These are phyloP conservation scores for Aureobasidium sp. DNA, from an alignment of 2,329 filamentous ascomycete species.

Conservation along the genomic window DNA sequence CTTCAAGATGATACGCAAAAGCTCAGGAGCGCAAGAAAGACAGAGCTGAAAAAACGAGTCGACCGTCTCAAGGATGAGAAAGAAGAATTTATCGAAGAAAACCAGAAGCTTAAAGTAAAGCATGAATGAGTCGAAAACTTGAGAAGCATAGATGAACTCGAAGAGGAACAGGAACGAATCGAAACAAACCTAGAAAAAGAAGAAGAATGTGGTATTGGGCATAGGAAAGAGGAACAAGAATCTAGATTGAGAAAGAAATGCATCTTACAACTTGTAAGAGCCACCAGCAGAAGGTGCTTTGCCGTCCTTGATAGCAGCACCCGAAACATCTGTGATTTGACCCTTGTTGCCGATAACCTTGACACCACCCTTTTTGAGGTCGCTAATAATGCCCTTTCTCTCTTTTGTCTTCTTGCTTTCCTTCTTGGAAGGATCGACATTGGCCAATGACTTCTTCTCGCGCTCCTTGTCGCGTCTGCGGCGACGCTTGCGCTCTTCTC, in stretches of 20 bases:
- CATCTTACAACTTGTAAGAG: constrained; percentile 18
- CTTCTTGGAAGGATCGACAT: constrained; percentile 38
- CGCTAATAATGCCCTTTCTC: constrained; percentile 53
- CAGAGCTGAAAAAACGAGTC: background rate
- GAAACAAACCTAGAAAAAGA: background rate
- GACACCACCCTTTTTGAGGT: constrained; percentile 77
- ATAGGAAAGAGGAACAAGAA: background rate
- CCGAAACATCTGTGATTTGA: constrained; percentile 74
- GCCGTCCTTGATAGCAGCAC: constrained; percentile 55
- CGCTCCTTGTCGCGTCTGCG: constrained; percentile 64
- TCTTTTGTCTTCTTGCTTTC: constrained; percentile 53
- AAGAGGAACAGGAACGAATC: background rate
- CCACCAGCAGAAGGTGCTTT: constrained; percentile 14
- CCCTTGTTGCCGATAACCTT: constrained; percentile 89
- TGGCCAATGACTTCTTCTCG: constrained; percentile 65
- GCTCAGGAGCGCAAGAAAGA: background rate
- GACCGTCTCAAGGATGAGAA: background rate
- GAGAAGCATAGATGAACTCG: background rate
- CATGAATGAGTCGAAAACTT: background rate
- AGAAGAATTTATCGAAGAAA: background rate
- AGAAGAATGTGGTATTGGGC: background rate
- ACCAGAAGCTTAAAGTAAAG: background rate
- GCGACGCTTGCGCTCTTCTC: constrained; percentile 73
- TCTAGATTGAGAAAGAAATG: background rate
- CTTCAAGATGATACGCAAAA: background rate